A percentile compares a stretch with the other conserved stretches of the same genome.
These are phyloP conservation scores for Magnolia officinalis DNA, from an alignment of 164 flowering plant species.

Conservation along the genomic window DNA sequence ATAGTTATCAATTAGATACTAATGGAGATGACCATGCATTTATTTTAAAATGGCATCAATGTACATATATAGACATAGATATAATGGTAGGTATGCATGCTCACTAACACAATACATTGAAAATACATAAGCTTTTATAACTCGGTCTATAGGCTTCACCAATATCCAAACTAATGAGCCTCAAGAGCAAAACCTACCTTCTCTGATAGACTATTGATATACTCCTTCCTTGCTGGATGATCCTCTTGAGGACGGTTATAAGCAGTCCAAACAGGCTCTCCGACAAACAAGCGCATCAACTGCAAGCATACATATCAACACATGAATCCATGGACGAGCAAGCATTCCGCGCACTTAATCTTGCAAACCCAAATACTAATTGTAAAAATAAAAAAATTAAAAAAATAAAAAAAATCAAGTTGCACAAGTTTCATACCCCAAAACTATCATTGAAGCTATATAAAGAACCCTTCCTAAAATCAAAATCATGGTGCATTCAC, in stretches of 20 bases:
- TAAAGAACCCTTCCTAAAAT: too few species aligned
- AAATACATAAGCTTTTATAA: too few species aligned
- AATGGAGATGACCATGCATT: too few species aligned
- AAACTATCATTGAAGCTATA: neutral
- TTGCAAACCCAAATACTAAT: neutral
- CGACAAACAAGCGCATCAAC: conserved; percentile 90
- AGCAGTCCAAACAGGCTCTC: conserved; percentile 90
- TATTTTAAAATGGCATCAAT: too few species aligned
- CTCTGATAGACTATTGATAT: conserved; percentile 31
- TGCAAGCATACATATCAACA: conserved; percentile 20
- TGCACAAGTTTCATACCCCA: neutral
- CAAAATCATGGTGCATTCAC: too few species aligned
- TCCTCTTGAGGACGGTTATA: conserved; percentile 85
- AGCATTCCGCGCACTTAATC: neutral
- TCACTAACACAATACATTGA: too few species aligned
- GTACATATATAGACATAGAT: too few species aligned
- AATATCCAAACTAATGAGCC: conserved; percentile 43
- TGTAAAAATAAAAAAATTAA: too few species aligned
- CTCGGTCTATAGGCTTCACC: too few species aligned
- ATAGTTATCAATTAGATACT: too few species aligned
- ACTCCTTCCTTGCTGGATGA: conserved; percentile 78
- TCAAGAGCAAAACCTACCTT: conserved; percentile 36
- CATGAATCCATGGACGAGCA: neutral
- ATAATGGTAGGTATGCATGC: too few species aligned
- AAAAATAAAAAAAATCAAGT: too few species aligned